A percentile compares a stretch with the other conserved stretches of the same genome.
Evolutionary conservation across 2,329 filamentous ascomycete species (phyloP).

Genomic region (Aspergillus pseudonomiae): DNA sequence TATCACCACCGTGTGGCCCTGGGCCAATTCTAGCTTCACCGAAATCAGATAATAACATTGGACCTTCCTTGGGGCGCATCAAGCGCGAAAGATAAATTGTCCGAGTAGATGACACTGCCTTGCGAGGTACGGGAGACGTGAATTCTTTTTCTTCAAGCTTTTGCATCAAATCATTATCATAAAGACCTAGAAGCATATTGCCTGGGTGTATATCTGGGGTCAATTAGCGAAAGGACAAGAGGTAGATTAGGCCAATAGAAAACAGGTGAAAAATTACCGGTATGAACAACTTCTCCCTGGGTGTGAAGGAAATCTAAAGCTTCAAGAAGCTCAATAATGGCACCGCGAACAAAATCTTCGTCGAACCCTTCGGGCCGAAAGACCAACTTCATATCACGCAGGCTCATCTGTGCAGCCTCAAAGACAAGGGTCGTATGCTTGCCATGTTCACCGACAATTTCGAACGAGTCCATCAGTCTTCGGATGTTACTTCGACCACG

Average conservation of each 20-base stretch:
- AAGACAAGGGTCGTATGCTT: slow-evolving; percentile 34
- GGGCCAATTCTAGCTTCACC: slow-evolving; percentile 34
- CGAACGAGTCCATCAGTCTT: slow-evolving; percentile 35
- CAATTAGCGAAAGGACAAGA: slow-evolving; percentile 14
- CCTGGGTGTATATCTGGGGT: slow-evolving; percentile 34
- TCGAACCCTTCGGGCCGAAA: slow-evolving; percentile 25
- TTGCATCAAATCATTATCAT: slow-evolving; percentile 31
- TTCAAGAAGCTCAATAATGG: slow-evolving; percentile 28
- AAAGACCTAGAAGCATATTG: slow-evolving; percentile 36
- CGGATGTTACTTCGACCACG: slow-evolving; percentile 31
- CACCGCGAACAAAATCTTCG: slow-evolving; percentile 21
- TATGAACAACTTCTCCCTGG: slow-evolving; percentile 32
- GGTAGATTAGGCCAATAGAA: background rate
- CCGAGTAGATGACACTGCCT: slow-evolving; percentile 35
- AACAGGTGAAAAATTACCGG: slow-evolving; percentile 24
- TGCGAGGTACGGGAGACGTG: slow-evolving; percentile 38
- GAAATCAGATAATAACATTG: slow-evolving; percentile 34
- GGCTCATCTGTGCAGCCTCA: slow-evolving; percentile 31
- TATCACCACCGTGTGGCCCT: slow-evolving; percentile 27
- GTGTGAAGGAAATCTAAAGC: slow-evolving; percentile 37
- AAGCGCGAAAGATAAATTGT: slow-evolving; percentile 35
- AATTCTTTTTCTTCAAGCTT: slow-evolving; percentile 33
- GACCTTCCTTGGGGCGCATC: slow-evolving; percentile 32
- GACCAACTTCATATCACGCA: slow-evolving; percentile 24
- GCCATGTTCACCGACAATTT: slow-evolving; percentile 29